phyloP scores from a whole-genome alignment of 768 basidiomycete species.

The Trametopsis cervina region DNA sequence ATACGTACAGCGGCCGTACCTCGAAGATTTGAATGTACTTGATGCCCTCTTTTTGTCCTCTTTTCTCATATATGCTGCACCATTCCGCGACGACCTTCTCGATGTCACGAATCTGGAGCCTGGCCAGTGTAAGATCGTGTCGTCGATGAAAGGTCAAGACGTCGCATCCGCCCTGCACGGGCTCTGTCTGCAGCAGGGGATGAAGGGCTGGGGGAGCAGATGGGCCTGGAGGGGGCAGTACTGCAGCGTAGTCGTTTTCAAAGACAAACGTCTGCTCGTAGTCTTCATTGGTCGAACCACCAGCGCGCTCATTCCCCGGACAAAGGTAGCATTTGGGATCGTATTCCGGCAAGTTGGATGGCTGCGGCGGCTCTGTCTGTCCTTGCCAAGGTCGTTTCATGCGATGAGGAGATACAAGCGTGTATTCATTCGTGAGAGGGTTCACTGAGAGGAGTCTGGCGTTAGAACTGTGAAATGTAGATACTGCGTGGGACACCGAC shows the following conservation, averaged over 20 bases:
- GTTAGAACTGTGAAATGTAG: conserved; percentile 1
- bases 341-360: conserved; percentile 46
- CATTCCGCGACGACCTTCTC: conserved; percentile 64
- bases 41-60: conserved; percentile 61
- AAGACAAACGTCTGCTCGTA: conserved; percentile 70
- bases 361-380: conserved; percentile 64
- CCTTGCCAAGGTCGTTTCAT: conserved; percentile 90
- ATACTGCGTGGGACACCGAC: conserved; percentile 34
- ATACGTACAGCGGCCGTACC: conserved; percentile 32
- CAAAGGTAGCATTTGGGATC: conserved; percentile 82
- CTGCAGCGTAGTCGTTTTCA: conserved; percentile 78
- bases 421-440: conserved; percentile 66
- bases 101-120: conserved; percentile 52
- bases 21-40: conserved; percentile 88
- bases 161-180: conserved; percentile 80
- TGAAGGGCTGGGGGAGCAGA: conserved; percentile 43
- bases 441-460: conserved; percentile 48
- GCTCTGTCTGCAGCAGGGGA: conserved; percentile 54
- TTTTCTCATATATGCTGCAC: conserved; percentile 53
- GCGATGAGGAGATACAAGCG: conserved; percentile 87
- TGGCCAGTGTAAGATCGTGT: conserved; percentile 80
- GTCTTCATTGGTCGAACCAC: conserved; percentile 59
- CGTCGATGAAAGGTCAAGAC: conserved; percentile 83
- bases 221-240: conserved; percentile 60
- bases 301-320: conserved; percentile 72